Base-by-base conservation (phyloP, 805 yeast genomes). In the Cyberlindnera maclurae region DNA sequence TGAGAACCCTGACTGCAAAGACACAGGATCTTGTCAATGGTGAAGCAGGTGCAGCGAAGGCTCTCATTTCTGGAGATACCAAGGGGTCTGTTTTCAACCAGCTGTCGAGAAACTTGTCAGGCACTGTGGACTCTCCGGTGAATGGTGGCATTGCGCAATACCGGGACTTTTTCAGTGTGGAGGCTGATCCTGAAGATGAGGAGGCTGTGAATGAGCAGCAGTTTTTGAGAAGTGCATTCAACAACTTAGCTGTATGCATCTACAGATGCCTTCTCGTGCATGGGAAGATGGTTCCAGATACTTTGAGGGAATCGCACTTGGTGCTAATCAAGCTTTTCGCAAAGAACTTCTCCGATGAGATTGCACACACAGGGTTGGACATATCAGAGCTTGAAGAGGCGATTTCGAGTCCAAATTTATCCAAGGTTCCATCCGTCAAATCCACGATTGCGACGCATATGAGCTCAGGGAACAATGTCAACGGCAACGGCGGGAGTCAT, bases 131-230 rank as follows among this genome's bases (percentile, higher is more conserved):
- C 56, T 77, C 96, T 0, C 96, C 96, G 3, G 90, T 87, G 5
- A 87, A 87, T 56, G 96, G 96, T 27, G 96, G 96, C 41, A 84
- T 87, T 46, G 84, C 86, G 3, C 87, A 82, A 55, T 87, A 83
- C 60, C 70, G 89, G 39, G 73, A 73, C 2, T 85, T 87, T 55
- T 75, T 83, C 54, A 59, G 58, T 28, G 70, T 68, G 35, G 60
- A 58, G 7, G 51, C 55, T 18, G 50, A 51, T 20, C 50, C 54
- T 10, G 50, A 51, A 4, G 45, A 50, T 12, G 57, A 52, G 27
- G 54, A 59, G 26, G 47, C 47, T 10, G 38, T 40, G 1, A 49
- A 52, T 31, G 69, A 65, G 15, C 32, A 59, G 11, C 45, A 46
- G 4, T 40, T 57, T 12, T 45, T 68, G 29, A 48, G 43, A 15